Base-by-base conservation (phyloP, 805 yeast genomes). In the Kodamaea laetipori region DNA sequence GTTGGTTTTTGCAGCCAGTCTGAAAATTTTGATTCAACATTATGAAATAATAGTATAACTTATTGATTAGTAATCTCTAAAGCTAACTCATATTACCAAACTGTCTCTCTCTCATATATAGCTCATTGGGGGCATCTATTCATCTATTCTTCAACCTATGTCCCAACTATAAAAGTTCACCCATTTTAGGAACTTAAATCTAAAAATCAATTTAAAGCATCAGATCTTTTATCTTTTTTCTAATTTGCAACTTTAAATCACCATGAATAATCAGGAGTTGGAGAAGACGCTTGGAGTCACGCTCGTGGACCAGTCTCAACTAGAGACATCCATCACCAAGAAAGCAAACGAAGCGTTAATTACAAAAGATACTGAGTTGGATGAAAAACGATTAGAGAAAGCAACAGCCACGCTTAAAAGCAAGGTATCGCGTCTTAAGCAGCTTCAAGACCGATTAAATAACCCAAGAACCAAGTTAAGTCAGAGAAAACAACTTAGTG, bases 241-340 rank as follows among this genome's bases (percentile, higher is more conserved):
- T 12, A 26, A 11, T 37, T 26, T 27, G 13, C 25, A 11, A 37
- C 9, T 3, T 3, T 7, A 32, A 32, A 33, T 21, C 24, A 33
- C 26, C 10, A 33, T 33, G 39, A n/a, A 26, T 11, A 13, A 37
- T 12, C 31, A 26, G 36, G 37, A 39, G 27, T 31, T 30, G 18
- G 34, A 30, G 19, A 30, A 30, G 18, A 30, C 43, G 17, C 37
- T 39, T 15, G 43, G 43, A 21, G 64, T 86, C 21, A 71, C 71
- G 54, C 68, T 88, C 3, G 81, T 89, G 46, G 90, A 86, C 53
- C 98, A 94, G 61, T 81, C 78, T 41, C 81, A 82, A 6, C 63
- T 92, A n/a, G 99, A 90, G 56, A 67, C 78, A 37, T 70, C 77
- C 44, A 82, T 92, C 25, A 88, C 89, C 12, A 69, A 71, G 25